Percentiles rank a stretch among this genome's conserved stretches.
These are phyloP conservation scores for Fomitopsis serialis DNA, from an alignment of 768 basidiomycete genomes.

Conservation along the genomic window DNA sequence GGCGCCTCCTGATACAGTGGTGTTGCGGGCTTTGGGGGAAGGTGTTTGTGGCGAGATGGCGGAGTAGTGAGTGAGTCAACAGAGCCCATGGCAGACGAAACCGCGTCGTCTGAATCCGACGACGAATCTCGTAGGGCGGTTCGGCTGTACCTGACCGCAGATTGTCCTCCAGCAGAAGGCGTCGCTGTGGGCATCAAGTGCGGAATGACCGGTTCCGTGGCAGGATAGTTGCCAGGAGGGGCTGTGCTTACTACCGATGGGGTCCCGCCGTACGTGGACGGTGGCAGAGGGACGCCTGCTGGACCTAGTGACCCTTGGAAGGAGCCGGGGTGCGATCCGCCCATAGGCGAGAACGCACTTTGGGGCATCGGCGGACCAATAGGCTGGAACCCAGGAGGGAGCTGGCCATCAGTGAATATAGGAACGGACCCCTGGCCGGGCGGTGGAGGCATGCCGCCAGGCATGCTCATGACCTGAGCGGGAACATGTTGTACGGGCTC, in stretches of 20 bases:
- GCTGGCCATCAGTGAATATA: conserved; percentile 23
- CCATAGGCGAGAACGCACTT: conserved; percentile 8
- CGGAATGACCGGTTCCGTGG: conserved; percentile 10
- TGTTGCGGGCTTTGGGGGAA: conserved; percentile 6
- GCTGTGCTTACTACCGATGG: conserved; percentile 10
- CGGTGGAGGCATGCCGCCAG: background rate
- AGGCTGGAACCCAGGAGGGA: conserved; percentile 35
- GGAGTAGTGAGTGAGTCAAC: conserved; percentile 32
- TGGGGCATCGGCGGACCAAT: conserved; percentile 14
- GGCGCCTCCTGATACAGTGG: conserved; percentile 18
- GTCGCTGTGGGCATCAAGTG: background rate
- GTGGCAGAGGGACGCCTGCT: conserved; percentile 26
- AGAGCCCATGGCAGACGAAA: conserved; percentile 23
- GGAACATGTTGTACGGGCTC: background rate
- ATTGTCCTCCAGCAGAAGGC: background rate
- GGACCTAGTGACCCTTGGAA: conserved; percentile 16
- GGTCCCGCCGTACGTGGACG: conserved; percentile 16
- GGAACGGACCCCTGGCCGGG: conserved; percentile 4
- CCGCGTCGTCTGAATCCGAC: conserved; percentile 23
- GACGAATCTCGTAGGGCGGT: conserved; percentile 8
- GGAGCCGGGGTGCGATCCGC: conserved; percentile 6
- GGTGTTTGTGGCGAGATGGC: conserved; percentile 14
- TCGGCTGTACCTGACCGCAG: conserved; percentile 9
- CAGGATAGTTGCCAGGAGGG: conserved; percentile 13
- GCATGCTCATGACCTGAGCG: conserved; percentile 1